Base-by-base conservation (phyloP, 495 filamentous ascomycete species). In the Halenospora varia region DNA sequence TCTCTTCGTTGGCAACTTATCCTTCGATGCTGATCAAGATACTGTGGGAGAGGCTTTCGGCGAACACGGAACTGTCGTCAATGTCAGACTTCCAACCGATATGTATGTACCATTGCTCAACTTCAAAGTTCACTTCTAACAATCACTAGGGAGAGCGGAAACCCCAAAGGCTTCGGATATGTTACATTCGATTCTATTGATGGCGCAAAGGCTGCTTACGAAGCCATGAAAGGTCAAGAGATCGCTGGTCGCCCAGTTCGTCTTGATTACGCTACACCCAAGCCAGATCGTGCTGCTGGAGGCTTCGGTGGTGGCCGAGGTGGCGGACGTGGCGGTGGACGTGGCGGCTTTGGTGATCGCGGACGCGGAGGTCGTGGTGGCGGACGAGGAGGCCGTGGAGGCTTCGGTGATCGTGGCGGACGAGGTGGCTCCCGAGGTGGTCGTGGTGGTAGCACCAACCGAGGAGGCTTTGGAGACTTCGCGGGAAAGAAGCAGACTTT, bases 141-240 rank as follows among this genome's bases (percentile, higher is more conserved):
- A 61, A 18, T 52, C n/a, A 26, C 41, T 56, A 86, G 83, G 67
- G 91, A 96, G 25, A 82, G 85, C 58, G 94, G 93, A 48, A 83
- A 85, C 53, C 88, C 83, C 69, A 97, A 97, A 83, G 94, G 94
- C 53, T 97, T 95, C 70, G 95, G 89, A 48, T 98, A 98, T 71
- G 87, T 98, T 50, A 85, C 87, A 64, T 96, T 89, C 78, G 71
- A 74, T 41, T 89, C 86, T 11, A 73, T 96, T 51, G 94, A 96
- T 10, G 92, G 97, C 66, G 90, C 94, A 53, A 88, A 86, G 73
- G 72, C 73, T 53, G 94, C 88, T 24, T 85, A 88, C 58, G 81
- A 86, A 62, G 75, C 75, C n/a, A 85, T 90, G 71, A 83, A 86
- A 51, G 94, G 94, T 59, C 75, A 79, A 57, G 81, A 88, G 44